Evolutionary conservation across 139 green algal species (phyloP), one percentile per base, ranked within the genome.

Genomic region (Chlamydomonas sp.): DNA sequence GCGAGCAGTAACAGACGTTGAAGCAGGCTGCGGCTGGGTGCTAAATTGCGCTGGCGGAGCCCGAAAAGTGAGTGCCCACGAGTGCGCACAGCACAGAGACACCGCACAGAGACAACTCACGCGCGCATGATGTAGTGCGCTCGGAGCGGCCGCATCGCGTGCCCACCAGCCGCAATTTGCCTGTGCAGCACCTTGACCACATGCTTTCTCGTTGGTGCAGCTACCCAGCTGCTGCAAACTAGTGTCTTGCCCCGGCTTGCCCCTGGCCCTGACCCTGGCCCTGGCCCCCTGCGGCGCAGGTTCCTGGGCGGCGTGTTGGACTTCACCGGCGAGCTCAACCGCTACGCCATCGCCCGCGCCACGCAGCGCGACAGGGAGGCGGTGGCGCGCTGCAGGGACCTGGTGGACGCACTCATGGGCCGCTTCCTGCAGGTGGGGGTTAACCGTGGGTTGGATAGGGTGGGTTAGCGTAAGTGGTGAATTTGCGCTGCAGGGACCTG

Each of bases 321-420:
- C 92, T 96, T 98, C 84, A 96, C 94, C 20, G 96, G 95, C 1
- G 96, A 98, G 91, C 94, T 98, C 58, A 96, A 96, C 88, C 83
- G 96, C 14, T 96, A 93, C 72, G 90, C 92, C 12, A 82, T 98
- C 6, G 84, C 85, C 0, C 79, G 79, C 57, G 96, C 95, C 31
- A 98, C 96, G 2, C 60, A 18, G n/a, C 87, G 95, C 0, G 92
- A 97, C 87, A 91, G 76, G 57, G 89, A 84, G 61, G 94, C 90
- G 17, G 96, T 97, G 79, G 78, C 91, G 69, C 63, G 67, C 5
- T 94, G 90, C 83, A 69, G 92, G 0, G 96, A 97, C 77, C 72
- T 96, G 58, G 91, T 96, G 4, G 95, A 98, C 16, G 85, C 59
- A 20, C 79, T 98, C 20, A 94, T 96, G 90, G 95, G 91, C 15